Conservation (phyloP, 106 monocot genomes). For the Iris macrosiphon region DNA sequence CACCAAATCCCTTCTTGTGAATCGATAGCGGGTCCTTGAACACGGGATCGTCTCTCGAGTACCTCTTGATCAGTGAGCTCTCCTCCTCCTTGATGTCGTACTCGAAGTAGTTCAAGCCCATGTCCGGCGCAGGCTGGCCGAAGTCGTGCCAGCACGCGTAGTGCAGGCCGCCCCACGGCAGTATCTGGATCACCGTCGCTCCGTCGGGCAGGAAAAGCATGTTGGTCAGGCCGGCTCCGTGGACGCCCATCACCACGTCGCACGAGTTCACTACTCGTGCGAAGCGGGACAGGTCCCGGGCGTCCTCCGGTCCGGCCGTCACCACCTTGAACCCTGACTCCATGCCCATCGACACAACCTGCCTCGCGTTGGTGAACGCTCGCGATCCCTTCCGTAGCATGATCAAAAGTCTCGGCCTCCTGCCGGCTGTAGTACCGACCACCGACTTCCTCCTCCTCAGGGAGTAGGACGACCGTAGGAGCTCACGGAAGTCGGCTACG, state of each 20-base stretch:
- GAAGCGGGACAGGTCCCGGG: neutral
- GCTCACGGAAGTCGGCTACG: constrained; percentile 16
- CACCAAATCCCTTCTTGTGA: constrained; percentile 25
- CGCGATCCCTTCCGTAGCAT: constrained; percentile 5
- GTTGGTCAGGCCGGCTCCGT: constrained; percentile 12
- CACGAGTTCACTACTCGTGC: constrained; percentile 4
- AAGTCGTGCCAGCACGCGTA: constrained; percentile 5
- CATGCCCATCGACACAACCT: neutral
- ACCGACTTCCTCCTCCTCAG: constrained; percentile 7
- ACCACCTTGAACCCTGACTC: constrained; percentile 5
- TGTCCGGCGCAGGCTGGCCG: neutral
- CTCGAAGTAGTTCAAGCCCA: constrained; percentile 22
- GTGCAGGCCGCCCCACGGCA: constrained; percentile 7
- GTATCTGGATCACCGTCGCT: constrained; percentile 2
- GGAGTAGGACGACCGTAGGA: constrained; percentile 14
- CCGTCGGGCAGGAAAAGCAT: constrained; percentile 7
- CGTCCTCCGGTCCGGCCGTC: constrained; percentile 5
- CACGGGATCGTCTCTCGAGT: constrained; percentile 22
- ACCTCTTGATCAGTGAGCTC: constrained; percentile 25
- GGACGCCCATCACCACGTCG: constrained; percentile 11
- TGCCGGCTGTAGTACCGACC: neutral
- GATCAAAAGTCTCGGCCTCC: constrained; percentile 7
- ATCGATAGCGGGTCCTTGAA: constrained; percentile 21
- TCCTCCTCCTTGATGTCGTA: constrained; percentile 25
- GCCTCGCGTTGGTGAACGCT: neutral